A percentile compares a stretch with the other conserved stretches of the same genome.
Evolutionary conservation across 2,329 filamentous ascomycete species (phyloP).

Genomic region (Zymoseptoria brevis): DNA sequence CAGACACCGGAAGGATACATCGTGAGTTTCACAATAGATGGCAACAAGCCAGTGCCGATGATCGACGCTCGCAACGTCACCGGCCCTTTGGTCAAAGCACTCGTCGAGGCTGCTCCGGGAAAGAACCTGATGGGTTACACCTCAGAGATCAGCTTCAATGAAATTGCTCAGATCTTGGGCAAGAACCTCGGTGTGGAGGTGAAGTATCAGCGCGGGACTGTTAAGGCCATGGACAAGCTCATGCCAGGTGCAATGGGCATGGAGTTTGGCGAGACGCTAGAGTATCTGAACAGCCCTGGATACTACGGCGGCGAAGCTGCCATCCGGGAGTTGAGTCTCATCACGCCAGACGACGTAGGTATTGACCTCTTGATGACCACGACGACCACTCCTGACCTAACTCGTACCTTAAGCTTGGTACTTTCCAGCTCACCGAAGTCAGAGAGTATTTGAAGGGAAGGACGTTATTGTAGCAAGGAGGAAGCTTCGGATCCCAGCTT

Average conservation of each 20-base stretch:
- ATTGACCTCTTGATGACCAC: constrained; percentile 1
- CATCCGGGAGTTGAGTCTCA: constrained; percentile 4
- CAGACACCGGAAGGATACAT: constrained; percentile 3
- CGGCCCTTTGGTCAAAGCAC: constrained; percentile 20
- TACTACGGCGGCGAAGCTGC: neutral
- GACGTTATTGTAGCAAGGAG: no score
- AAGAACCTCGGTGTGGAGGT: constrained; percentile 16
- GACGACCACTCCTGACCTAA: neutral
- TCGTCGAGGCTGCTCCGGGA: constrained; percentile 20
- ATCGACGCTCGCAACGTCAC: constrained; percentile 11
- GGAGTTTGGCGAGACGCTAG: neutral
- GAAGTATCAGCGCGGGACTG: constrained; percentile 11
- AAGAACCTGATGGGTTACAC: constrained; percentile 23
- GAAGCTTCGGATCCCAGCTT: no score
- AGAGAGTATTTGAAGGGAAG: neutral
- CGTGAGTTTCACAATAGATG: constrained; percentile 15
- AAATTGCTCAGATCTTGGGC: constrained; percentile 23
- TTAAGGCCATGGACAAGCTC: neutral
- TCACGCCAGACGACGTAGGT: constrained; percentile 2
- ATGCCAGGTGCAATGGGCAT: neutral
- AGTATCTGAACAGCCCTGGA: neutral
- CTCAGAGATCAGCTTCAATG: constrained; percentile 19
- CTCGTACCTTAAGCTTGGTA: neutral
- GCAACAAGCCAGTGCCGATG: constrained; percentile 6
- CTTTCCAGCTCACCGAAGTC: neutral